Evolutionary conservation across 2,329 filamentous ascomycete species (phyloP).

Genomic region (Fusarium gaditjirri): DNA sequence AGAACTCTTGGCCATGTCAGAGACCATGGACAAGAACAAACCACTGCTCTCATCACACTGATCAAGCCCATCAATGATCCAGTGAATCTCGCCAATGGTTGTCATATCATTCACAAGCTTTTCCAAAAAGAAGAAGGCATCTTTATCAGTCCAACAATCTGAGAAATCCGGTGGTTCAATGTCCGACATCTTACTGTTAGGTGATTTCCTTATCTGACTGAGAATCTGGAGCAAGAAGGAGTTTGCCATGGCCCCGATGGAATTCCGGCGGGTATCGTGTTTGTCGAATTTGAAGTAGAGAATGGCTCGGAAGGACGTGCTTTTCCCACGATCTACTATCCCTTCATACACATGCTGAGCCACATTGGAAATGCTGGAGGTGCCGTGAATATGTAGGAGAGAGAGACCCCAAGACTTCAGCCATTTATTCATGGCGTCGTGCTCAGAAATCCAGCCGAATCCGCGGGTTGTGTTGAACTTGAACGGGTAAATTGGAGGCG

Average conservation of each 20-base stretch:
- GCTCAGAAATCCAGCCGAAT: not conserved
- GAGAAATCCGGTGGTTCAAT: not conserved
- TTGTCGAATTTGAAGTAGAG: conserved; percentile 14
- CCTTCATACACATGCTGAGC: not conserved
- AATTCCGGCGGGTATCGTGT: not conserved
- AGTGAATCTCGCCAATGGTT: not conserved
- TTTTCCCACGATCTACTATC: not conserved
- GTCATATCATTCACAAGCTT: not conserved
- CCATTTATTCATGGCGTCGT: not conserved
- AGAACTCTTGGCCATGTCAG: not conserved
- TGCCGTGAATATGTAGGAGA: not conserved
- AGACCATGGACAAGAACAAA: not conserved
- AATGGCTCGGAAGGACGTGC: not conserved
- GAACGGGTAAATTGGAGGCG: not conserved
- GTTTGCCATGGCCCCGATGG: not conserved
- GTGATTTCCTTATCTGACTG: not conserved
- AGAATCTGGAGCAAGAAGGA: not conserved
- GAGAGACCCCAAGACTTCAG: not conserved
- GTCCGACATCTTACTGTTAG: not conserved
- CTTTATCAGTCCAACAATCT: not conserved
- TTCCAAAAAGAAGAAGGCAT: not conserved
- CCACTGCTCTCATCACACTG: not conserved
- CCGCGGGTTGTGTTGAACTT: not conserved
- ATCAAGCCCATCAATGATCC: not conserved
- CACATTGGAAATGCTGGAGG: not conserved